Conservation (phyloP, 441 rosid genomes). For the Capsella rubella region DNA sequence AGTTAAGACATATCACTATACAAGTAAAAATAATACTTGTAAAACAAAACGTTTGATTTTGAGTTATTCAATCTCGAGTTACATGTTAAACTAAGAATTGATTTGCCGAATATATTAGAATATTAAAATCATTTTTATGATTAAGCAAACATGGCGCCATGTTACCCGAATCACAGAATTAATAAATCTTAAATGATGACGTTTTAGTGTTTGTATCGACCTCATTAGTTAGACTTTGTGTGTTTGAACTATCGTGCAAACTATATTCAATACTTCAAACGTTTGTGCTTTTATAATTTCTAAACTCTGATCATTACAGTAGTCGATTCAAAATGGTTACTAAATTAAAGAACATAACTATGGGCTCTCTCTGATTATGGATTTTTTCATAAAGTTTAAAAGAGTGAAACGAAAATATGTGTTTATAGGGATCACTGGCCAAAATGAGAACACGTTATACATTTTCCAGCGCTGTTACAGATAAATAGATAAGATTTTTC, state of each 20-base stretch:
- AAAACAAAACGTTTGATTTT: not conserved
- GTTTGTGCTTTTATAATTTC: too few species aligned
- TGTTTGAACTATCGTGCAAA: too few species aligned
- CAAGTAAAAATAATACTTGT: not conserved
- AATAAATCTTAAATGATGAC: not conserved
- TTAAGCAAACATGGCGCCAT: not conserved
- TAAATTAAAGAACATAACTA: too few species aligned
- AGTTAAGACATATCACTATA: not conserved
- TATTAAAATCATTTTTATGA: not conserved
- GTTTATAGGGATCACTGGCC: slow-evolving; percentile 19
- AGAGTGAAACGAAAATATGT: not conserved
- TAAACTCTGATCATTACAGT: too few species aligned
- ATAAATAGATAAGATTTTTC: slow-evolving; percentile 32
- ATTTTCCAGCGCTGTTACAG: not conserved
- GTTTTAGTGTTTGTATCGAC: not conserved
- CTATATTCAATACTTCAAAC: too few species aligned
- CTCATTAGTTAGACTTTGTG: too few species aligned
- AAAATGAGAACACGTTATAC: slow-evolving; percentile 5
- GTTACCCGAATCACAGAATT: not conserved
- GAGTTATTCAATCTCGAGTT: not conserved
- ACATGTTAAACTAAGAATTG: not conserved
- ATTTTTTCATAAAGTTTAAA: not conserved
- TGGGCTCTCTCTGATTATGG: not conserved
- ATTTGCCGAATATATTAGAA: not conserved
- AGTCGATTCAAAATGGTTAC: too few species aligned